These are phyloP conservation scores for Cruciata laevipes DNA, from an alignment of 257 asterid genomes.

Conservation along the genomic window DNA sequence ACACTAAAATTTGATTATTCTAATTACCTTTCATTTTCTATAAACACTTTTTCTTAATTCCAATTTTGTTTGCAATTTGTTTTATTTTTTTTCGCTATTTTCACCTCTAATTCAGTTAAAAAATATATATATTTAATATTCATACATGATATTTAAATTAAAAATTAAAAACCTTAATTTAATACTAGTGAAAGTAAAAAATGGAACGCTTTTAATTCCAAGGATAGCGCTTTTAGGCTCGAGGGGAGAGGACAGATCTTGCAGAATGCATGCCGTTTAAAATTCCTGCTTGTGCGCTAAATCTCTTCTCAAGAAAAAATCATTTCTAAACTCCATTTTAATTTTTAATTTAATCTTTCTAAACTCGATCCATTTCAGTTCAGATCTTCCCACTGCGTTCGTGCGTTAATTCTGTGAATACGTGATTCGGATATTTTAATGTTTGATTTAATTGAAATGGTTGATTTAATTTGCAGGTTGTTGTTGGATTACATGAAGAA, in stretches of 20 bases:
- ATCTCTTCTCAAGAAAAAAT: constrained; percentile 10
- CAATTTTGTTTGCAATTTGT: too few species aligned
- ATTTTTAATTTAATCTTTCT: neutral
- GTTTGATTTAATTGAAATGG: neutral
- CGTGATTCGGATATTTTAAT: neutral
- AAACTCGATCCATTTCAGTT: neutral
- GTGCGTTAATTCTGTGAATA: neutral
- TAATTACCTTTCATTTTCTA: too few species aligned
- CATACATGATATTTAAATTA: too few species aligned
- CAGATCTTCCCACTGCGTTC: neutral
- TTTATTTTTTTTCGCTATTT: too few species aligned
- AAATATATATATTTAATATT: too few species aligned
- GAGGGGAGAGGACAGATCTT: neutral
- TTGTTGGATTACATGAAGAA: constrained; percentile 11
- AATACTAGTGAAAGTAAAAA: neutral
- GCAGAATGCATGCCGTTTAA: constrained; percentile 18
- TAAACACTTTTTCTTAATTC: too few species aligned
- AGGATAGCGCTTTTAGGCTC: neutral
- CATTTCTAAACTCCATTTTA: neutral
- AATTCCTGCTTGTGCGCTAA: constrained; percentile 22
- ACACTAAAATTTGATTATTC: too few species aligned
- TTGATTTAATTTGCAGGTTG: constrained; percentile 21
- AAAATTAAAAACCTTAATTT: too few species aligned
- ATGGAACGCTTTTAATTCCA: neutral
- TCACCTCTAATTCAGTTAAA: too few species aligned